phyloP scores from a whole-genome alignment of 768 basidiomycete species.

The Lepiota brunneoincarnata region DNA sequence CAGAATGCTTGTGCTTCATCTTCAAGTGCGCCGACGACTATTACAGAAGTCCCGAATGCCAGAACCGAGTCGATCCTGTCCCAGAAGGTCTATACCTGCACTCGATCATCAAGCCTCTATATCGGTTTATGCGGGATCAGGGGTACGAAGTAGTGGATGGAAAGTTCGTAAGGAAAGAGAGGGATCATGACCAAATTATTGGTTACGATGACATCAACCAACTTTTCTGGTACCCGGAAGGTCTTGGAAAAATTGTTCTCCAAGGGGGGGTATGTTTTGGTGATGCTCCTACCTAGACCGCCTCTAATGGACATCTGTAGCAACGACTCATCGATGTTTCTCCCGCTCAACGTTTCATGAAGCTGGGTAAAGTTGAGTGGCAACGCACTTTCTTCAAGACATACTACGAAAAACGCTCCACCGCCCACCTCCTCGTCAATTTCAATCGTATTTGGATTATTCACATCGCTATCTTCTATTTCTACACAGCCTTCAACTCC shows the following conservation, averaged over 20 bases:
- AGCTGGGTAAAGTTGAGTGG: conserved; percentile 92
- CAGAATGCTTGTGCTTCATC: conserved; percentile 97
- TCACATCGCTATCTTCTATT: conserved; percentile 92
- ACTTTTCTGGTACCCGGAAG: conserved; percentile 99
- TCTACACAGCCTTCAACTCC: conserved; percentile 97
- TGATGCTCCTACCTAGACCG: conserved; percentile 4
- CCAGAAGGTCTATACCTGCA: conserved; percentile 93
- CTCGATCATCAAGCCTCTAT: conserved; percentile 90
- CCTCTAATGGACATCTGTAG: conserved; percentile 33
- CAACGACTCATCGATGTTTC: conserved; percentile 89
- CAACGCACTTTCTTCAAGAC: conserved; percentile 97
- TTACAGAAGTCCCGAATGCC: conserved; percentile 97
- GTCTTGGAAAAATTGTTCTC: conserved; percentile 88
- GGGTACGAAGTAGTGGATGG: conserved; percentile 95
- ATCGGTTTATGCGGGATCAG: conserved; percentile 95
- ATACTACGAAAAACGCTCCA: conserved; percentile 94
- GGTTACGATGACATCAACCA: conserved; percentile 99
- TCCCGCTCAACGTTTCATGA: conserved; percentile 92
- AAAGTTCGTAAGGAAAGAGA: conserved; percentile 91
- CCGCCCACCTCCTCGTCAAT: conserved; percentile 92
- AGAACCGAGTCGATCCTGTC: conserved; percentile 89
- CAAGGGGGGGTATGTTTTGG: conserved; percentile 67
- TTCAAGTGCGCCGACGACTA: conserved; percentile 99
- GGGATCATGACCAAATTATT: conserved; percentile 92
- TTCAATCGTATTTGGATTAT: conserved; percentile 99